Base-by-base conservation (phyloP, 1,139 yeast species). In the Suhomyces terraborum region DNA sequence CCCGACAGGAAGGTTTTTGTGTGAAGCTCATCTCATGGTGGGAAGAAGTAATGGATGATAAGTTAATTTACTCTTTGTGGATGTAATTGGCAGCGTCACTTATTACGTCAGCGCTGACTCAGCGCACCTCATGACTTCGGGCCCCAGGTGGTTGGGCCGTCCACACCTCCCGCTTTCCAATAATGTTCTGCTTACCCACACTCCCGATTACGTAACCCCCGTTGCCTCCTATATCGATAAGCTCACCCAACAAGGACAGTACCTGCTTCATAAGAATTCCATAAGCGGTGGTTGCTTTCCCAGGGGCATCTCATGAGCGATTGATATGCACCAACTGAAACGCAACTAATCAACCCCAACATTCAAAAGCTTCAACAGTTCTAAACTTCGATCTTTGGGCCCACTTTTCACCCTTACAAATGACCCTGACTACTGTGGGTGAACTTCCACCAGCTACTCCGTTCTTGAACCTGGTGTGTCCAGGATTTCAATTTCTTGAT, bases 401-500 rank as follows among this genome's bases (percentile, higher is more conserved):
- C n/a, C n/a, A n/a, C 24, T 19, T 21, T 17, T 20, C 19, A 14
- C n/a, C 22, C 12, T 20, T 3, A 22, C n/a, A 8, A 8, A 36
- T 36, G 40, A 36, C 40, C 7, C 33, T 37, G 40, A 27, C 36
- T 14, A 22, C 32, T 8, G 30, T 22, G 12, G 34, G 38, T 20
- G 51, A 53, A 23, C 45, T 55, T 28, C 69, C 72, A 4, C 52
- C 62, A 3, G 52, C 61, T 4, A 49, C 53, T 21, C 59, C 62
- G 8, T 72, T 67, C 43, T 57, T 72, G 23, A 62, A 61, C 41
- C 56, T 73, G 8, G 72, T 69, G 1, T 63, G 72, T 38, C 77
- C 77, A 0, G 75, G 75, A 0, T 59, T 62, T 36, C 49, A 55
- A 12, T 53, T 50, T 26, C 54, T 71, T 31, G 70, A 66, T 29